phyloP scores from a whole-genome alignment of 2,329 filamentous ascomycete genomes.

The Knufia petricola region DNA sequence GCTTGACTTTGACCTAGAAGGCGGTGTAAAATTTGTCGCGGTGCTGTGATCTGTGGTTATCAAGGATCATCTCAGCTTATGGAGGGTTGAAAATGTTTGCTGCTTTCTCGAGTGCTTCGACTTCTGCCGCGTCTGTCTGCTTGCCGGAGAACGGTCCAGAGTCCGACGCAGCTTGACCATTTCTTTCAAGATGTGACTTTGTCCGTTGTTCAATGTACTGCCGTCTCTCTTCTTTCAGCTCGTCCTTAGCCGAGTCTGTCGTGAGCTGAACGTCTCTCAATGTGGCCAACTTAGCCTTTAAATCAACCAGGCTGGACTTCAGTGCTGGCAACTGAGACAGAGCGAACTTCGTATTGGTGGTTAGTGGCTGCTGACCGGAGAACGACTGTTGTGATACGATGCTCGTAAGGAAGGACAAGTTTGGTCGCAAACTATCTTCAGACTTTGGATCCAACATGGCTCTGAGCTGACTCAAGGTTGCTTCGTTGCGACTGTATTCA shows the following conservation, averaged over 20 bases:
- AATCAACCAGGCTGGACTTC: slow-evolving; percentile 55
- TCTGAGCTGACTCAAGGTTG: slow-evolving; percentile 56
- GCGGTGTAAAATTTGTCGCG: not conserved
- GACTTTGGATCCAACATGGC: slow-evolving; percentile 39
- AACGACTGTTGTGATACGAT: slow-evolving; percentile 38
- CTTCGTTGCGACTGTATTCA: slow-evolving; percentile 63
- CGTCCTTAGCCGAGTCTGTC: slow-evolving; percentile 33
- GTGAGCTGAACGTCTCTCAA: slow-evolving; percentile 26
- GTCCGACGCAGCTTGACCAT: slow-evolving; percentile 23
- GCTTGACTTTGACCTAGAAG: not conserved
- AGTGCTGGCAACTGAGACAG: slow-evolving; percentile 75
- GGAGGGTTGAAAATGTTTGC: slow-evolving; percentile 21
- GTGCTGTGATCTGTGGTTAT: not conserved
- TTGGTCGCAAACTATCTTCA: slow-evolving; percentile 21
- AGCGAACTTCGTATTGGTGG: slow-evolving; percentile 54
- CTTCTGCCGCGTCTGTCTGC: slow-evolving; percentile 17
- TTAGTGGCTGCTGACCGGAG: slow-evolving; percentile 32
- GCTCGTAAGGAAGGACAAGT: slow-evolving; percentile 50
- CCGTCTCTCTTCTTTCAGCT: slow-evolving; percentile 60
- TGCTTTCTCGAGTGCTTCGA: slow-evolving; percentile 22
- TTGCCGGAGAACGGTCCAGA: slow-evolving; percentile 13
- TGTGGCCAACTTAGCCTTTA: slow-evolving; percentile 54
- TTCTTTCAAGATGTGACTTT: slow-evolving; percentile 60
- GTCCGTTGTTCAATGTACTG: slow-evolving; percentile 79
- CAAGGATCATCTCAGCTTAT: slow-evolving; percentile 9